Evolutionary conservation across 2,329 filamentous ascomycete species (phyloP), one percentile per base, ranked within the genome.

Genomic region (Didymella pinodella): DNA sequence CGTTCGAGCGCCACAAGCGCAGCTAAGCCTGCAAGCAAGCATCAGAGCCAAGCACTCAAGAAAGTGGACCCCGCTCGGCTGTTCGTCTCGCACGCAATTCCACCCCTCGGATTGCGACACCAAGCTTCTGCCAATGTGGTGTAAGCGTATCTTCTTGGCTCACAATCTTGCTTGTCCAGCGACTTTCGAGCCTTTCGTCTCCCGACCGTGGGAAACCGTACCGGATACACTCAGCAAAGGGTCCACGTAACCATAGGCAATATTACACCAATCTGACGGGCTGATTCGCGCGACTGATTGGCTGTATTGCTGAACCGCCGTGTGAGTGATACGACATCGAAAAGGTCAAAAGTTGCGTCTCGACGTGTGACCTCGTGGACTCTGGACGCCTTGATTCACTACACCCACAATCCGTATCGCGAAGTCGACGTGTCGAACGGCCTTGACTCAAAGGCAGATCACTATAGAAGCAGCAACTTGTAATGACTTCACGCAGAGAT

Each of bases 71-170:
- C 20, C 43, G 56, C 51, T 54, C 50, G 51, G 50, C 45, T 54
- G 26, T 50, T 29, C 32, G 29, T 22, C 26, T 45, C 54, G 48
- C 46, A 45, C 38, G 57, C 53, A 45, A 61, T 59, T 36, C 45
- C 16, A 38, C 49, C 50, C 32, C 31, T n/a, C 25, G 7, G 31
- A 57, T 56, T 51, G 48, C 64, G 62, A 55, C 59, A 63, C 58
- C 54, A 65, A 66, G 62, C 62, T 56, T 66, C 57, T 55, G 60
- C 64, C 62, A 66, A 61, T 53, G 11, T 45, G 12, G 48, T 46
- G 38, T 32, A 62, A 50, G 47, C 48, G 32, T 26, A 46, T 51
- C 45, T 32, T 46, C 25, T 29, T 50, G 40, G 12, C 50, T 59
- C 61, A 38, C 22, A 20, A 14, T 46, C 51, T 54, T 59, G 56